Evolutionary conservation across 2,329 filamentous ascomycete genomes (phyloP), one percentile per base, ranked within the genome.

Genomic region (Pyrenophora seminiperda): DNA sequence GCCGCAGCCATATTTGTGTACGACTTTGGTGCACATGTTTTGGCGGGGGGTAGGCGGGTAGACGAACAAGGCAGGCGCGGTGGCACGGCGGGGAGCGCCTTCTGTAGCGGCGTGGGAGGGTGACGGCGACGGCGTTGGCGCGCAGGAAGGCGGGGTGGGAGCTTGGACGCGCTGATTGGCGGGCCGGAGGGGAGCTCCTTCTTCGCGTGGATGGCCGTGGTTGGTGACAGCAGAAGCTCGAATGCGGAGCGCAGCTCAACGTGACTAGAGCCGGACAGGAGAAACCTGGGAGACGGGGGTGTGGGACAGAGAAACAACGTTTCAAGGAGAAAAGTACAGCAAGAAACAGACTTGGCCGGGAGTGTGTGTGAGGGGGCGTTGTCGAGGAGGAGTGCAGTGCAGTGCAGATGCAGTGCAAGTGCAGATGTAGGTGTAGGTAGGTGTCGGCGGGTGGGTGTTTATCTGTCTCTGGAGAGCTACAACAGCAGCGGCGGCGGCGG

Each of bases 1-100:
- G 59, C 74, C 75, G 65, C 77, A 80, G 59, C 71, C 68, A 65
- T 79, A 80, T 45, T 67, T 64, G 69, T 79, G 77, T 58, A 77
- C 71, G 57, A 79, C 71, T 63, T 75, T 70, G 50, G 72, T 77
- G 66, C 77, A 80, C 76, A 79, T 79, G 62, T 24, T 24, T 44
- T 61, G 61, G 61, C 56, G 57, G 47, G 47, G 44, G 52, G 43
- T 41, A 40, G 58, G 52, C 47, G 44, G 52, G 43, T 39, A 41
- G 58, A 51, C 47, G 42, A 46, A 47, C 18, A 40, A 50, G 48
- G 56, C 40, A 51, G 48, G 53, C 47, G 52, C 50, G 49, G 65
- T 59, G 46, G 47, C 19, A 56, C 56, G 50, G 59, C 55, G 63
- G 58, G 56, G 41, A 51, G 58, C 54, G 62, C 60, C 62, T 57